Conservation (phyloP, 2,329 filamentous ascomycete genomes). For the Arthroderma uncinatum region DNA sequence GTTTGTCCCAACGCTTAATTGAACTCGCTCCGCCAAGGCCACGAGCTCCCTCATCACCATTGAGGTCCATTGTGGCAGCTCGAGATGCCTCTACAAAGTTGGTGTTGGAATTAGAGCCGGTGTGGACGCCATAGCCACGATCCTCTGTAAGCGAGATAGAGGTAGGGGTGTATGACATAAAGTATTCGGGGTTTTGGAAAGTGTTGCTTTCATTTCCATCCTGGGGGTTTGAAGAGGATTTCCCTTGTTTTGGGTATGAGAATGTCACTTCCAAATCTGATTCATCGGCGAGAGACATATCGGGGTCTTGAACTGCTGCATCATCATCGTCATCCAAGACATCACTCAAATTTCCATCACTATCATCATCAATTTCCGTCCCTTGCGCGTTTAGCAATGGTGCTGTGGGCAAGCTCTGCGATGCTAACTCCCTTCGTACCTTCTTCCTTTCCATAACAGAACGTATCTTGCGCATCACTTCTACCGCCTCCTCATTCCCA, state of each 20-base stretch:
- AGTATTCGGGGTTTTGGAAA: constrained; percentile 78
- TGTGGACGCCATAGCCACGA: constrained; percentile 84
- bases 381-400: constrained; percentile 16
- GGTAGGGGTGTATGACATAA: constrained; percentile 91
- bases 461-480: constrained; percentile 37
- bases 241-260: constrained; percentile 41
- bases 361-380: constrained; percentile 27
- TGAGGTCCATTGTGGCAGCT: constrained; percentile 80
- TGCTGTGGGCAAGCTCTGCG: constrained; percentile 20
- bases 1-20: constrained; percentile 91
- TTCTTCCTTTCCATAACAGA: constrained; percentile 34
- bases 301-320: constrained; percentile 12
- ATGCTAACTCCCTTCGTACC: constrained; percentile 20
- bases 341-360: constrained; percentile 30
- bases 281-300: constrained; percentile 42
- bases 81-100: constrained; percentile 86
- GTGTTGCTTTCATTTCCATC: constrained; percentile 27
- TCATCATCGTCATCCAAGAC: constrained; percentile 30
- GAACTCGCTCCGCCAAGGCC: constrained; percentile 67
- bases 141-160: constrained; percentile 74
- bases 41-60: constrained; percentile 72
- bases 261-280: constrained; percentile 60
- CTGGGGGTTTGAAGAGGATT: constrained; percentile 36
- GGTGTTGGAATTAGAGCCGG: constrained; percentile 48
- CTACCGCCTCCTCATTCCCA: constrained; percentile 54